These are phyloP conservation scores for Cercospora brassicicola DNA, from an alignment of 2,329 filamentous ascomycete genomes.

Conservation along the genomic window DNA sequence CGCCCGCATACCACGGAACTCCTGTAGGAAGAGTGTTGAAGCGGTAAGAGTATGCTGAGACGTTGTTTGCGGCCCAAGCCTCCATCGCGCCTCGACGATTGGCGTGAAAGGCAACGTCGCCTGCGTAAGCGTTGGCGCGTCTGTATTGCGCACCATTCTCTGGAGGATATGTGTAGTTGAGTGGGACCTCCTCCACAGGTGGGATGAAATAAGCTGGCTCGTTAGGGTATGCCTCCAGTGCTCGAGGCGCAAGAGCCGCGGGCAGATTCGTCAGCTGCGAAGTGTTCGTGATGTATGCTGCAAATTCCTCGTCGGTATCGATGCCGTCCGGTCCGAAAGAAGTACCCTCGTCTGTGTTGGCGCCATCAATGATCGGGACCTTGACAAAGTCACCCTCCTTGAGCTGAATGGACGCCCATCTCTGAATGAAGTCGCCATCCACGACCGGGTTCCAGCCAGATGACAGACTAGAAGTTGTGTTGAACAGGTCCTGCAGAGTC, in stretches of 20 bases:
- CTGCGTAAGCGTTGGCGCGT: slow-evolving; percentile 55
- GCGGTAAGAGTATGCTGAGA: slow-evolving; percentile 61
- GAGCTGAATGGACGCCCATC: slow-evolving; percentile 57
- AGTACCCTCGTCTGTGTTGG: slow-evolving; percentile 66
- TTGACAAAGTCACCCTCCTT: slow-evolving; percentile 60
- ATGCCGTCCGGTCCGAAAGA: slow-evolving; percentile 56
- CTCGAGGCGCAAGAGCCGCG: slow-evolving; percentile 36
- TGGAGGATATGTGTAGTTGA: slow-evolving; percentile 41
- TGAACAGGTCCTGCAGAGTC: slow-evolving; percentile 35
- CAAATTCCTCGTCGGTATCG: slow-evolving; percentile 57
- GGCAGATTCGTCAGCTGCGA: slow-evolving; percentile 25
- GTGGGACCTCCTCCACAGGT: slow-evolving; percentile 39
- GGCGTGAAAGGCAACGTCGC: slow-evolving; percentile 59
- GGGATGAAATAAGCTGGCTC: slow-evolving; percentile 53
- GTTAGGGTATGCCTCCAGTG: slow-evolving; percentile 56
- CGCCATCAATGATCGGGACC: slow-evolving; percentile 54
- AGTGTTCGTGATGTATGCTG: slow-evolving; percentile 41
- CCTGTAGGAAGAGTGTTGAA: slow-evolving; percentile 59
- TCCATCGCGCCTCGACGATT: slow-evolving; percentile 56
- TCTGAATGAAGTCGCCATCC: slow-evolving; percentile 59
- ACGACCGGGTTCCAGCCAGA: slow-evolving; percentile 47
- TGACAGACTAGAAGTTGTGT: slow-evolving; percentile 32
- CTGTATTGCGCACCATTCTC: slow-evolving; percentile 53
- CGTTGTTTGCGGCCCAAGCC: slow-evolving; percentile 50
- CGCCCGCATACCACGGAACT: slow-evolving; percentile 45